These are phyloP conservation scores for Metschnikowia shivogae DNA, from an alignment of 805 yeast genomes.

Conservation along the genomic window DNA sequence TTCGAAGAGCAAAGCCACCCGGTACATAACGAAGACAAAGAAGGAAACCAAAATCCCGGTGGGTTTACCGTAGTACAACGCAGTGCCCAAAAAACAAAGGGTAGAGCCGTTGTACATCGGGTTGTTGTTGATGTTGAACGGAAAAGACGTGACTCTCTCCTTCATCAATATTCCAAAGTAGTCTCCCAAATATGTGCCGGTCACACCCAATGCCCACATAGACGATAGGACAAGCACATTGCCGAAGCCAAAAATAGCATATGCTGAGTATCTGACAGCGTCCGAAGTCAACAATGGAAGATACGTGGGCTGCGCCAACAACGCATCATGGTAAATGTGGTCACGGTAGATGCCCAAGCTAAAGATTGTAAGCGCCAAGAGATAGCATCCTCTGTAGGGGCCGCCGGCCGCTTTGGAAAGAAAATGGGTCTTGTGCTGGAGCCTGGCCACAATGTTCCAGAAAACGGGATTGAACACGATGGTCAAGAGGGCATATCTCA, in stretches of 20 bases:
- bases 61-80: constrained; percentile 83
- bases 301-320: constrained; percentile 66
- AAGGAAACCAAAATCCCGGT: constrained; percentile 74
- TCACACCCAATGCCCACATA: constrained; percentile 90
- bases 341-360: constrained; percentile 82
- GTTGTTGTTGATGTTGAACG: constrained; percentile 84
- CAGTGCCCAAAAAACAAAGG: constrained; percentile 85
- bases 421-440: constrained; percentile 73
- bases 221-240: constrained; percentile 77
- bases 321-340: constrained; percentile 64
- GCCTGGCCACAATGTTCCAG: constrained; percentile 91
- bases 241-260: constrained; percentile 57
- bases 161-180: constrained; percentile 95
- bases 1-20: constrained; percentile 79
- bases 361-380: constrained; percentile 79
- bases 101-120: constrained; percentile 98
- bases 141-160: constrained; percentile 85
- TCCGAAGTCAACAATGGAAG: constrained; percentile 43
- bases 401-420: constrained; percentile 73
- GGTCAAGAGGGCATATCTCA: constrained; percentile 47
- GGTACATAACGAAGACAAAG: constrained; percentile 77
- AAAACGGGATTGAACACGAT: constrained; percentile 91
- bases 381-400: constrained; percentile 72
- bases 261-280: constrained; percentile 48
- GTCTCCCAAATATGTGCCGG: constrained; percentile 96